These are phyloP conservation scores for Pyricularia sp. DNA, from an alignment of 2,329 filamentous ascomycete species.

Conservation along the genomic window DNA sequence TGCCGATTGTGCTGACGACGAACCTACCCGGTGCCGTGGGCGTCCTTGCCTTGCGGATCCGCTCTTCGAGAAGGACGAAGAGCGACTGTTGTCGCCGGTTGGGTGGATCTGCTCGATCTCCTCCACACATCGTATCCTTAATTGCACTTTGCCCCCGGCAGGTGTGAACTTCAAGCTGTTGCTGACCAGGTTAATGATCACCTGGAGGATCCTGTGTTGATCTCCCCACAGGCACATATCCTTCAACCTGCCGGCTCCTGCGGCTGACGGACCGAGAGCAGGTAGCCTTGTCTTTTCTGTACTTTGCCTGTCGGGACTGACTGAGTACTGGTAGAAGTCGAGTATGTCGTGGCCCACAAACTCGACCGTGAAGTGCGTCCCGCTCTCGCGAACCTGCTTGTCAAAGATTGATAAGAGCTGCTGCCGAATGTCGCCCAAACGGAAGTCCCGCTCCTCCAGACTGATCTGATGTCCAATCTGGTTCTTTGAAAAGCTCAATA, in stretches of 20 bases:
- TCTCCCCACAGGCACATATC: slow-evolving; percentile 91
- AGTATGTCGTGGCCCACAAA: slow-evolving; percentile 40
- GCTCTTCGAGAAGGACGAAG: slow-evolving; percentile 37
- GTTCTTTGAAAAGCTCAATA: slow-evolving; percentile 89
- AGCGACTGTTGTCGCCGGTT: slow-evolving; percentile 29
- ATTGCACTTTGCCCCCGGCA: slow-evolving; percentile 56
- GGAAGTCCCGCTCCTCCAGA: slow-evolving; percentile 76
- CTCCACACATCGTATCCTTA: slow-evolving; percentile 62
- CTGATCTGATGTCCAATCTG: slow-evolving; percentile 76
- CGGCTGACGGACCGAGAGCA: slow-evolving; percentile 42
- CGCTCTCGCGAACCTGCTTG: slow-evolving; percentile 71
- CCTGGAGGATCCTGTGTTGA: slow-evolving; percentile 77
- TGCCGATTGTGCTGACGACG: slow-evolving; percentile 36
- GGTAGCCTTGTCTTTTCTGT: slow-evolving; percentile 28
- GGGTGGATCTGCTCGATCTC: slow-evolving; percentile 31
- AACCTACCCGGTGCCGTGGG: slow-evolving; percentile 30
- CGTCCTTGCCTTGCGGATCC: slow-evolving; percentile 28
- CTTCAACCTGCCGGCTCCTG: slow-evolving; percentile 55
- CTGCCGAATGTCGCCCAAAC: slow-evolving; percentile 67
- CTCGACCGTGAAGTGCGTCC: slow-evolving; percentile 58
- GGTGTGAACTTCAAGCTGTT: slow-evolving; percentile 90
- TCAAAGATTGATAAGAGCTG: slow-evolving; percentile 81
- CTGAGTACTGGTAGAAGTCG: slow-evolving; percentile 4
- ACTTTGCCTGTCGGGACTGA: slow-evolving; percentile 19
- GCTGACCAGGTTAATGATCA: slow-evolving; percentile 86